A percentile compares a stretch with the other conserved stretches of the same genome.
phyloP scores from a whole-genome alignment of 805 yeast genomes.

The Citeromyces nyonsensis region DNA sequence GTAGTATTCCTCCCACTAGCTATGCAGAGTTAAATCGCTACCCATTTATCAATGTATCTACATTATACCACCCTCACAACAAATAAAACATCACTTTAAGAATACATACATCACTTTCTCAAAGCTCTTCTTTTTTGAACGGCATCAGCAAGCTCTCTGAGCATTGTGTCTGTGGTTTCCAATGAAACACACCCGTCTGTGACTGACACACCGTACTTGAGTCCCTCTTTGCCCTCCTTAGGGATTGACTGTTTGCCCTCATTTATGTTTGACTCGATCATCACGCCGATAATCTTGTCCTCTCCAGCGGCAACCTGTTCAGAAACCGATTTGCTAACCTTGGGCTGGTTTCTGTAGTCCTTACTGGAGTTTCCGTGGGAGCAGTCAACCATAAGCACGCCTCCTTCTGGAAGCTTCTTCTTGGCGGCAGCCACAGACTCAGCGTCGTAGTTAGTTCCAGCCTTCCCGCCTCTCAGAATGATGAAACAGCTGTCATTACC shows the following conservation, averaged over 20 bases:
- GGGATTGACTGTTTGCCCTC: conserved; percentile 94
- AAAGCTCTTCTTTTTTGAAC: conserved; percentile 59
- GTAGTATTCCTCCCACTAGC: no score
- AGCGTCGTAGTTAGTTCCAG: conserved; percentile 81
- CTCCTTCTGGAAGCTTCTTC: conserved; percentile 34
- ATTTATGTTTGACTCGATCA: conserved; percentile 87
- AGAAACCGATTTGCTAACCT: conserved; percentile 64
- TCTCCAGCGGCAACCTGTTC: conserved; percentile 72
- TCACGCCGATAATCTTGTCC: conserved; percentile 71
- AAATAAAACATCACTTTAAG: no score
- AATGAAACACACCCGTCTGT: conserved; percentile 97
- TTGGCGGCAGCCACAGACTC: conserved; percentile 55
- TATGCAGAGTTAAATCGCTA: no score
- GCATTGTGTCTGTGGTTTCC: conserved; percentile 67
- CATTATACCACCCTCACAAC: no score
- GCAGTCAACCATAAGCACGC: conserved; percentile 71
- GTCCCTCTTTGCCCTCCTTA: conserved; percentile 50
- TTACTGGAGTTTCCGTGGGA: conserved; percentile 93
- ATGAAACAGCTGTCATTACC: conserved; percentile 88
- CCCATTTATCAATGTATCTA: no score
- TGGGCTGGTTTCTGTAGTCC: conserved; percentile 86
- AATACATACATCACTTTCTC: conserved; percentile 3
- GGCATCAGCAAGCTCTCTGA: conserved; percentile 61
- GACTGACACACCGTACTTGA: conserved; percentile 86
- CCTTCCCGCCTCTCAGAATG: conserved; percentile 90